Evolutionary conservation across 2,329 filamentous ascomycete genomes (phyloP).

Genomic region (Fusarium agapanthi): DNA sequence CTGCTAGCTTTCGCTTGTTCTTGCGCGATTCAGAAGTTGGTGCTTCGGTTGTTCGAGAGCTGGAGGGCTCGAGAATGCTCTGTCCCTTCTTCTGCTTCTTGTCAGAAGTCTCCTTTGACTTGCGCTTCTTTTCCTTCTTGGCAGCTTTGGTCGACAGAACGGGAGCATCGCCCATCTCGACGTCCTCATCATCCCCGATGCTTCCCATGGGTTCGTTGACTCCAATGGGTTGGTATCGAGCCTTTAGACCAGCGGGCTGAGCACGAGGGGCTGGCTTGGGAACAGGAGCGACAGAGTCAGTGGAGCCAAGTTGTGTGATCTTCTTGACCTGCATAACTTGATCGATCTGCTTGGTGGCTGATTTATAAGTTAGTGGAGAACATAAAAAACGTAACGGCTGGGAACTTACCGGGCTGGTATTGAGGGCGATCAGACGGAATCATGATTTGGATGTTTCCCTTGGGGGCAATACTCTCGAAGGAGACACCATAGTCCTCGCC

Average conservation of each 20-base stretch:
- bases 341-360: slow-evolving; percentile 56
- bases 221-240: slow-evolving; percentile 74
- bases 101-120: slow-evolving; percentile 36
- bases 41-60: slow-evolving; percentile 24
- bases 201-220: slow-evolving; percentile 49
- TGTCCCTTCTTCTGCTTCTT: slow-evolving; percentile 46
- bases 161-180: slow-evolving; percentile 56
- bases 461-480: slow-evolving; percentile 61
- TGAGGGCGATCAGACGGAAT: slow-evolving; percentile 66
- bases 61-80: slow-evolving; percentile 7
- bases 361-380: slow-evolving; percentile 10
- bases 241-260: slow-evolving; percentile 73
- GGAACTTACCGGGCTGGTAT: slow-evolving; percentile 62
- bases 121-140: slow-evolving; percentile 49
- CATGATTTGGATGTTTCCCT: slow-evolving; percentile 64
- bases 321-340: slow-evolving; percentile 73
- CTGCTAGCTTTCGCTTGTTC: slow-evolving; percentile 50
- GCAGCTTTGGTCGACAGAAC: slow-evolving; percentile 33
- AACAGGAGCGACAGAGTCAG: slow-evolving; percentile 52
- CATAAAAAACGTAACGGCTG: neutral
- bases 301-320: slow-evolving; percentile 63
- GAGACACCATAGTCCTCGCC: slow-evolving; percentile 70
- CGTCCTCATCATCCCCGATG: slow-evolving; percentile 58
- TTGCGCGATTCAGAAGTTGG: slow-evolving; percentile 43
- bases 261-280: slow-evolving; percentile 63